phyloP scores from a whole-genome alignment of 1,284 basidiomycete genomes.

The Ceratobasidium sp. region DNA sequence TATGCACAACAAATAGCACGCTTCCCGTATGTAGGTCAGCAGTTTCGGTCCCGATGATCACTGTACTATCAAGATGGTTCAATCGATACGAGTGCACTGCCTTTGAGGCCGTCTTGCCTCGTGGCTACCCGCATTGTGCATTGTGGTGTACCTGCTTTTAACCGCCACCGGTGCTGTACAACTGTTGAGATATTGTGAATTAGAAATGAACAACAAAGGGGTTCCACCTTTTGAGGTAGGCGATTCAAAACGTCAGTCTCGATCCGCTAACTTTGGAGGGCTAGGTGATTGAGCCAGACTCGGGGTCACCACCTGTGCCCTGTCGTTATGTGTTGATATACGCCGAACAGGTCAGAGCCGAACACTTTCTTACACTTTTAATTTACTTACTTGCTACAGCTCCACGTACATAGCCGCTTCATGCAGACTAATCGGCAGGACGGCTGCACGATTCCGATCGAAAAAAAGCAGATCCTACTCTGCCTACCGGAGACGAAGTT shows the following conservation, averaged over 20 bases:
- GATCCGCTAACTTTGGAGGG: not conserved
- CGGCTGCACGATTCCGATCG: not conserved
- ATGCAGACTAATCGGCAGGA: no score
- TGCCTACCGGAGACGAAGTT: not conserved
- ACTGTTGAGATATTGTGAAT: not conserved
- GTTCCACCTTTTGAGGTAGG: not conserved
- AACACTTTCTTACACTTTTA: no score
- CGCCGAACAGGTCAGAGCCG: not conserved
- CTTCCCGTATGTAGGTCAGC: no score
- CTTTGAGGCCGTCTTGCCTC: not conserved
- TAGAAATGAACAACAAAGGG: not conserved
- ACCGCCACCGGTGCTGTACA: not conserved
- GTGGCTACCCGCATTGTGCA: not conserved
- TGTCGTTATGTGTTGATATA: not conserved
- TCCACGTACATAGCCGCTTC: no score
- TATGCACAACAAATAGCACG: no score
- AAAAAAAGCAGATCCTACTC: not conserved
- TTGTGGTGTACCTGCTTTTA: not conserved
- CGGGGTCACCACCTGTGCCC: not conserved
- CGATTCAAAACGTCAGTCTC: not conserved
- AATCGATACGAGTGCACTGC: not conserved
- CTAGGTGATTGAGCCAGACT: not conserved
- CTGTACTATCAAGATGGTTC: not conserved
- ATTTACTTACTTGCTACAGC: no score
- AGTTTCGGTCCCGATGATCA: not conserved